phyloP scores from a whole-genome alignment of 495 filamentous ascomycete genomes.

The Hyaloscypha hepaticicola region DNA sequence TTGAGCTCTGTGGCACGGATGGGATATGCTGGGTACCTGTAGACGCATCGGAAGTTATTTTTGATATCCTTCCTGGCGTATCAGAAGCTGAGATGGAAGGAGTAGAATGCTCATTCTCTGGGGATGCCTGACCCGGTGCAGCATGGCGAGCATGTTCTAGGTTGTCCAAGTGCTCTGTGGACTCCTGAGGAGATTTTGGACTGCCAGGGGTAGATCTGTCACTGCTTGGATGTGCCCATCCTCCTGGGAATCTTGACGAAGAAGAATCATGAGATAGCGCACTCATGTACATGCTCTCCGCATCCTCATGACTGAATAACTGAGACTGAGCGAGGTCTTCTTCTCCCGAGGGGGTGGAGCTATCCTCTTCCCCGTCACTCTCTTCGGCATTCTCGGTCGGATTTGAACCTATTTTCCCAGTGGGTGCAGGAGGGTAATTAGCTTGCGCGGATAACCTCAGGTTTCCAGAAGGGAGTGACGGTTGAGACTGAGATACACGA shows the following conservation, averaged over 20 bases:
- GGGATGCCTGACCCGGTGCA: not conserved
- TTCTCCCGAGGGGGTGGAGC: constrained; percentile 17
- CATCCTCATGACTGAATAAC: constrained; percentile 86
- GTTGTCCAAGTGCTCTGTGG: constrained; percentile 18
- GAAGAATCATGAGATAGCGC: constrained; percentile 45
- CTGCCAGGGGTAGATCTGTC: constrained; percentile 10
- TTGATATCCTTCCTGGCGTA: not conserved
- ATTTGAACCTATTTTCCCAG: not conserved
- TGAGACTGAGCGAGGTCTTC: constrained; percentile 62
- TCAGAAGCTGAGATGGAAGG: not conserved
- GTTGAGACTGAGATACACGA: constrained; percentile 29
- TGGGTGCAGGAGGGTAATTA: not conserved
- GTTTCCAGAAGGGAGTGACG: not conserved
- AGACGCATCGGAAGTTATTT: not conserved
- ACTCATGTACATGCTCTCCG: constrained; percentile 92
- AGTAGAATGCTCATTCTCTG: not conserved
- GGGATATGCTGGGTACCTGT: constrained; percentile 3
- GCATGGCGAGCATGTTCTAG: constrained; percentile 24
- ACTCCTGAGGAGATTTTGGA: constrained; percentile 1
- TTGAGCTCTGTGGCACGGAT: constrained; percentile 28
- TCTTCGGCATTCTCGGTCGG: not conserved
- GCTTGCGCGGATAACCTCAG: not conserved
- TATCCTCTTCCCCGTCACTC: constrained; percentile 21
- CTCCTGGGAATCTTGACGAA: constrained; percentile 28
- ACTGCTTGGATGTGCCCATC: constrained; percentile 26